Conservation (phyloP, 2,329 filamentous ascomycete genomes). For the Epichloe festucae region DNA sequence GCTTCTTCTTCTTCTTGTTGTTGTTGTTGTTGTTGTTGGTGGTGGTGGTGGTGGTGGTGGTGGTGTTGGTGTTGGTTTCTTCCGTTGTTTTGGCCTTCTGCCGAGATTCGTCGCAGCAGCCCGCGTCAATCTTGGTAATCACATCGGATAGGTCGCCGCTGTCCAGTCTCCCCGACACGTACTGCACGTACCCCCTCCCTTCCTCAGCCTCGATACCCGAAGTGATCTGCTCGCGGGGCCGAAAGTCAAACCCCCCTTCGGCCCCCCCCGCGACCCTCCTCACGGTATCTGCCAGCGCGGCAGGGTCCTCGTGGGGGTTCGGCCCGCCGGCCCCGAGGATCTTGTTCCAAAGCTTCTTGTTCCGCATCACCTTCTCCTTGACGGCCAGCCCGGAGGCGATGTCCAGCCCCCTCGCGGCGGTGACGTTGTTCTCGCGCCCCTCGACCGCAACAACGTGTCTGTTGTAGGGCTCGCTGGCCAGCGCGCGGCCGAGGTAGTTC, state of each 20-base stretch:
- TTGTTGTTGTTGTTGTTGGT: not conserved
- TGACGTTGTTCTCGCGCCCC: constrained; percentile 74
- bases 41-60: not conserved
- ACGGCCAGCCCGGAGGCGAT: constrained; percentile 64
- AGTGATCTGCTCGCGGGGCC: constrained; percentile 34
- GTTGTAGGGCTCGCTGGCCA: constrained; percentile 78
- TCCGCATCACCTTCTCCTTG: constrained; percentile 60
- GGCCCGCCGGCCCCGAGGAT: constrained; percentile 27
- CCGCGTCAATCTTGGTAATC: constrained; percentile 40
- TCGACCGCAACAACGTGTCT: constrained; percentile 84
- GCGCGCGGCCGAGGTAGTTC: constrained; percentile 81
- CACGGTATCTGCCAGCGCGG: constrained; percentile 19
- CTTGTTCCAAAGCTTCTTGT: constrained; percentile 65
- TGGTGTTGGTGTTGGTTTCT: constrained; percentile 2
- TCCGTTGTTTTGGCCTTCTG: not conserved
- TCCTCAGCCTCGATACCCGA: constrained; percentile 42
- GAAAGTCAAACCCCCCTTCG: constrained; percentile 27
- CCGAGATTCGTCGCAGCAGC: constrained; percentile 13
- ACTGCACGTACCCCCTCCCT: constrained; percentile 60
- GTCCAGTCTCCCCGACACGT: constrained; percentile 61
- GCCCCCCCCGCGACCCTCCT: constrained; percentile 21
- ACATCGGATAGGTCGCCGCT: constrained; percentile 60
- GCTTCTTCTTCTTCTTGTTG: constrained; percentile 26
- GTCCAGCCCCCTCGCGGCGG: constrained; percentile 73
- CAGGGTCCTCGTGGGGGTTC: constrained; percentile 27